Conservation (phyloP, 78 protist genomes). For the Dictyostelium purpureum region DNA sequence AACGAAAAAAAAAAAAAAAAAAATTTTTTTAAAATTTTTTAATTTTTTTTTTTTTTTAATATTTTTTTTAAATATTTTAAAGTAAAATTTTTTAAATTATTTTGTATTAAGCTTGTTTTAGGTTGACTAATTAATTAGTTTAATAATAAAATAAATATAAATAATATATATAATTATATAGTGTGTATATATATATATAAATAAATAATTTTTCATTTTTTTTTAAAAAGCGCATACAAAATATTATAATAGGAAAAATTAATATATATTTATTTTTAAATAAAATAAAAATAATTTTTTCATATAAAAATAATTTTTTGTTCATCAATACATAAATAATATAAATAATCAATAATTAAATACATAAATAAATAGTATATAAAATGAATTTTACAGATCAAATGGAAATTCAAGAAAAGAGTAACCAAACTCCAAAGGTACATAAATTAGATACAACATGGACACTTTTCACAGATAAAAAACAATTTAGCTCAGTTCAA, state of each 20-base stretch:
- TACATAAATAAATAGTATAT: background rate
- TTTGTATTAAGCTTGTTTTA: too few relatives aligned
- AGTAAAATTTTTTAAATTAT: too few relatives aligned
- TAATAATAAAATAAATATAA: too few relatives aligned
- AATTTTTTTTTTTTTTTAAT: too few relatives aligned
- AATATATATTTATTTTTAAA: background rate
- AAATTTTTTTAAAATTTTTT: too few relatives aligned
- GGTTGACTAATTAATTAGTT: too few relatives aligned
- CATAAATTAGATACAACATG: slow-evolving; percentile 64
- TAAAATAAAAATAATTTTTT: background rate
- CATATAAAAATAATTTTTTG: background rate
- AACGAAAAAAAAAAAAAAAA: too few relatives aligned
- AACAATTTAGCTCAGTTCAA: background rate
- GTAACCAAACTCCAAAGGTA: background rate
- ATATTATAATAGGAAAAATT: background rate
- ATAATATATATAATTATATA: too few relatives aligned
- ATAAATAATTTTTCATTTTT: too few relatives aligned
- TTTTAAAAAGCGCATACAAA: too few relatives aligned
- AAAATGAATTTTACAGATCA: slow-evolving; percentile 24
- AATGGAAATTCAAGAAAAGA: slow-evolving; percentile 28
- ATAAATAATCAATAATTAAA: background rate
- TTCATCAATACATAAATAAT: background rate
- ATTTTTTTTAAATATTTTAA: too few relatives aligned
- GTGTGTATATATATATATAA: too few relatives aligned
- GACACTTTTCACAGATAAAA: slow-evolving; percentile 47